Evolutionary conservation across 2,329 filamentous ascomycete genomes (phyloP), one percentile per base, ranked within the genome.

Genomic region (Fusarium chaquense): DNA sequence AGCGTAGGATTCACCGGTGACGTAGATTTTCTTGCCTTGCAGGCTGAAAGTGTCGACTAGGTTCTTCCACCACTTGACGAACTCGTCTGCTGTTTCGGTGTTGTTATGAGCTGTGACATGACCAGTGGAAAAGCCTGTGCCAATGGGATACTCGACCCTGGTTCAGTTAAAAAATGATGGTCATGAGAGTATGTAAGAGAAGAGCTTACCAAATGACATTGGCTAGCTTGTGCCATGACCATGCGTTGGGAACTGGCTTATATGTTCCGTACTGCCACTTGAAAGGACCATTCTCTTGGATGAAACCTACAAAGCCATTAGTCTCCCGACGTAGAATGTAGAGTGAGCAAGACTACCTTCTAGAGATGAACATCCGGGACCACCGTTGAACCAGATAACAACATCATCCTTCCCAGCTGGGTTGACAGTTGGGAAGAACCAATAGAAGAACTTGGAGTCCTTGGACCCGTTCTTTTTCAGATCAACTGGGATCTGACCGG

Each of bases 351-450:
- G 22, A 3, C 3, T 32, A 64, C 61, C 61, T 41, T 65, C 62
- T 6, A 65, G 2, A 3, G 62, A 65, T 0, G 62, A 65, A 12
- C 62, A 65, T 0, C 49, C 70, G 9, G 70, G 70, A 2, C 70
- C 70, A 22, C 70, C 70, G 2, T 73, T 73, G 6, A 73, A 57
- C 70, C 70, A 73, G 24, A 73, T 73, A 0, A 73, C 53, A 11
- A 73, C 58, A 26, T 73, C 70, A 6, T 73, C 70, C 10, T 73
- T 73, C 6, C 70, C 70, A 20, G 58, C 65, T 2, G 70, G 70
- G 16, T 73, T 73, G 4, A 67, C 68, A 2, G 70, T 73, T 0
- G 70, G 70, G 11, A 73, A 71, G 16, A 73, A 73, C 70, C 70
- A 73, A 28, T 69, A 73, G 7, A 67, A 71, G 49, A 73, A 71